Evolutionary conservation across 83 land plant genomes (phyloP).

Genomic region (Picea engelmannii): DNA sequence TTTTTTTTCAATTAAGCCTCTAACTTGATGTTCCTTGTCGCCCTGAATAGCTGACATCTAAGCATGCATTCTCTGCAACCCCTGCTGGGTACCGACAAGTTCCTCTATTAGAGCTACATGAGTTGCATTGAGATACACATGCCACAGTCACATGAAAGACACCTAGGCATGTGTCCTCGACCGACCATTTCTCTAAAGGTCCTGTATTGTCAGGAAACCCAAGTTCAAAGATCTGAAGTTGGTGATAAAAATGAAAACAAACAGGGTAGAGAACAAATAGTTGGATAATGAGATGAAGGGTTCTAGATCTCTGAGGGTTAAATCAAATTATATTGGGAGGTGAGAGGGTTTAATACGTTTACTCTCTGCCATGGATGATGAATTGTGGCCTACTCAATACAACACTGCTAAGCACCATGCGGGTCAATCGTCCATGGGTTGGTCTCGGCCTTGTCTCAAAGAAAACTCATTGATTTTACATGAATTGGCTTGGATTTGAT

Average conservation of each 20-base stretch:
- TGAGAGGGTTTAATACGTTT: no score
- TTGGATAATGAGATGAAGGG: no score
- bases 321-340: no score
- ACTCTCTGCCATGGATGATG: not conserved
- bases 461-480: not conserved
- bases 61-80: slow-evolving; percentile 42
- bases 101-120: slow-evolving; percentile 58
- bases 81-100: slow-evolving; percentile 47
- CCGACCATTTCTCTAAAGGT: no score
- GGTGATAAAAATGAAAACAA: no score
- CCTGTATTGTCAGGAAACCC: no score
- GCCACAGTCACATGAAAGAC: no score
- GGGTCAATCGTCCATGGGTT: not conserved
- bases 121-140: no score
- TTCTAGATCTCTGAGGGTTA: no score
- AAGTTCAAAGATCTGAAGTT: no score
- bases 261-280: no score
- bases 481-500: not conserved
- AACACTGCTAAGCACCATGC: not conserved
- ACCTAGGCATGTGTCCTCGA: no score
- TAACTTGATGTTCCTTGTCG: slow-evolving; percentile 60
- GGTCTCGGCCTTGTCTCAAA: not conserved
- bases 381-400: not conserved
- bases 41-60: slow-evolving; percentile 40
- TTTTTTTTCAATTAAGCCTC: slow-evolving; percentile 51